Evolutionary conservation across 2,329 filamentous ascomycete species (phyloP).

Genomic region (Ascomycota sp.): DNA sequence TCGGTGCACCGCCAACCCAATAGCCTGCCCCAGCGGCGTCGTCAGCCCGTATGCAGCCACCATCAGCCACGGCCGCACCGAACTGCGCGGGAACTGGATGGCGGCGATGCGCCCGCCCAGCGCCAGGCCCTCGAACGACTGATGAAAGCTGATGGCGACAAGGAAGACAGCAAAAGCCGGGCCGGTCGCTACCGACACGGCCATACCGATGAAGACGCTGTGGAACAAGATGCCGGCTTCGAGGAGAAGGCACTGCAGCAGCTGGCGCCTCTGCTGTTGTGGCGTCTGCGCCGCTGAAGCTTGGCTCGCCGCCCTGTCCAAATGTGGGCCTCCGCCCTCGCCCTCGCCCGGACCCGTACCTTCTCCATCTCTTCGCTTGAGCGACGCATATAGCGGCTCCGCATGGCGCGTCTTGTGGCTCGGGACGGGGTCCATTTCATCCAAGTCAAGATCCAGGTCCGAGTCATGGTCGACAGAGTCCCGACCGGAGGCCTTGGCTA

Average conservation of each 20-base stretch:
- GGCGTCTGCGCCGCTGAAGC: slow-evolving; percentile 13
- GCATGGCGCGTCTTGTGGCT: not conserved
- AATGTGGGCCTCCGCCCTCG: too few species aligned
- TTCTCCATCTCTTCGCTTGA: slow-evolving; percentile 6
- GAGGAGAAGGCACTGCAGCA: slow-evolving; percentile 60
- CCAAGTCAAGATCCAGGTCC: slow-evolving; percentile 37
- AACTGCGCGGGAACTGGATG: slow-evolving; percentile 55
- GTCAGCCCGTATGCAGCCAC: slow-evolving; percentile 56
- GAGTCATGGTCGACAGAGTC: slow-evolving; percentile 23
- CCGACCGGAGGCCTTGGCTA: slow-evolving; percentile 10
- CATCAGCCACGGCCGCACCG: slow-evolving; percentile 66
- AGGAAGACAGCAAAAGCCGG: slow-evolving; percentile 64
- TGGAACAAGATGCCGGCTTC: slow-evolving; percentile 75
- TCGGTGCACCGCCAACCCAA: slow-evolving; percentile 57
- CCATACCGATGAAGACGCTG: slow-evolving; percentile 74
- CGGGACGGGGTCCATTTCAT: slow-evolving; percentile 31
- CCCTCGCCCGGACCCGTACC: not conserved
- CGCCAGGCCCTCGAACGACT: slow-evolving; percentile 76
- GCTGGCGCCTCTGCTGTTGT: slow-evolving; percentile 42
- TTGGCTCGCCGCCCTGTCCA: slow-evolving; percentile 3
- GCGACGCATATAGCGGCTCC: slow-evolving; percentile 10
- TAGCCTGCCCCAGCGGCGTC: slow-evolving; percentile 67
- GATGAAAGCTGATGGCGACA: slow-evolving; percentile 64
- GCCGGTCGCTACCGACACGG: slow-evolving; percentile 60
- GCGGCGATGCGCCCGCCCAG: slow-evolving; percentile 70